Conservation (phyloP, 2,329 filamentous ascomycete species). For the Aspergillus terreus region DNA sequence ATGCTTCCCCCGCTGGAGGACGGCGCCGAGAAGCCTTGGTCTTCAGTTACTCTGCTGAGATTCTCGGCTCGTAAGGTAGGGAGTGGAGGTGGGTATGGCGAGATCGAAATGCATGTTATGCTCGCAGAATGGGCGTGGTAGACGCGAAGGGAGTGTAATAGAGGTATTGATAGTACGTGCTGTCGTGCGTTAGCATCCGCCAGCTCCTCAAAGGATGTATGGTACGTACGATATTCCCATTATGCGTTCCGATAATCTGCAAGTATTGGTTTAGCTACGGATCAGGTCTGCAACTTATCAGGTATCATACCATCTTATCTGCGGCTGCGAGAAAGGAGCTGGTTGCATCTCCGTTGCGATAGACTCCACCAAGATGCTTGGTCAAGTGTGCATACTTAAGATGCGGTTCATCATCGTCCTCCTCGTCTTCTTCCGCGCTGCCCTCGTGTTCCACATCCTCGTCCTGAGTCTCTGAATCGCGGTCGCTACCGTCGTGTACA, state of each 20-base stretch:
- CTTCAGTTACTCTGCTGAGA: slow-evolving; percentile 30
- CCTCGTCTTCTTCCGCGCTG: slow-evolving; percentile 65
- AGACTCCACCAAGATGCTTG: slow-evolving; percentile 71
- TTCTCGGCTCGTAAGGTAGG: slow-evolving; percentile 40
- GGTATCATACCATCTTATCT: slow-evolving; percentile 80
- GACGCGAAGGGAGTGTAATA: slow-evolving; percentile 73
- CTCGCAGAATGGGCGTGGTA: slow-evolving; percentile 94
- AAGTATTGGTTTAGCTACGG: slow-evolving; percentile 31
- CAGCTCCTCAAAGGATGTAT: background rate
- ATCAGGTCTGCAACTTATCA: slow-evolving; percentile 2
- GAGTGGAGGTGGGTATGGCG: slow-evolving; percentile 69
- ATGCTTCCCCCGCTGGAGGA: slow-evolving; percentile 28
- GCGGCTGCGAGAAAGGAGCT: slow-evolving; percentile 86
- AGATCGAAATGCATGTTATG: slow-evolving; percentile 84
- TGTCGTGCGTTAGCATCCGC: slow-evolving; percentile 35
- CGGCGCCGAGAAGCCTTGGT: slow-evolving; percentile 17
- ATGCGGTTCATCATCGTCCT: slow-evolving; percentile 88
- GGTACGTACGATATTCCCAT: slow-evolving; percentile 80
- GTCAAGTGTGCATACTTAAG: slow-evolving; percentile 91
- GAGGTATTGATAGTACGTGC: slow-evolving; percentile 82
- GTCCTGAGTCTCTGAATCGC: slow-evolving; percentile 14
- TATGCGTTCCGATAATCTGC: slow-evolving; percentile 89
- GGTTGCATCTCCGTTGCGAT: slow-evolving; percentile 92
- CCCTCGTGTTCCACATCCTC: slow-evolving; percentile 21
- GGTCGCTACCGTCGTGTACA: slow-evolving; percentile 12